phyloP scores from a whole-genome alignment of 306 rosid species.

The Neltuma alba region DNA sequence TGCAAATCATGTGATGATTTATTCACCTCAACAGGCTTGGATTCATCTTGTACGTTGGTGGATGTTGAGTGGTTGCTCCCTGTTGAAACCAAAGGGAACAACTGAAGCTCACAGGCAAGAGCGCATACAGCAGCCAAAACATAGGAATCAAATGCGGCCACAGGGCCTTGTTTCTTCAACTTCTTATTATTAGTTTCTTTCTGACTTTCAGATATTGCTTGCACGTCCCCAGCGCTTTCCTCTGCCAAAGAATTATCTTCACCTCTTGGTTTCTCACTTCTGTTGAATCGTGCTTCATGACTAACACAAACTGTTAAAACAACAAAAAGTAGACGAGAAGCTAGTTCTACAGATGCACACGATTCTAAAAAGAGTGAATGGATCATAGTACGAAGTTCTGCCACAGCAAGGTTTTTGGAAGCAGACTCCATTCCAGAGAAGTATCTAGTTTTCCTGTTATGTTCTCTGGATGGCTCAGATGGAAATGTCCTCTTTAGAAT shows the following conservation, averaged over 20 bases:
- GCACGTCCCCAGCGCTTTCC: conserved; percentile 59
- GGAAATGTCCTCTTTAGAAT: conserved; percentile 95
- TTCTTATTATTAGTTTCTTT: conserved; percentile 58
- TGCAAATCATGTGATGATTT: conserved; percentile 63
- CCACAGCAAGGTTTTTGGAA: conserved; percentile 93
- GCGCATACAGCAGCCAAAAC: conserved; percentile 98
- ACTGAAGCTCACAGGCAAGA: conserved; percentile 92
- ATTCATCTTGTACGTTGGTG: conserved; percentile 46
- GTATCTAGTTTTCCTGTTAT: conserved; percentile 75
- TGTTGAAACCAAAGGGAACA: conserved; percentile 74
- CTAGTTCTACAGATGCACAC: conserved; percentile 91
- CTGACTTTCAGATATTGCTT: conserved; percentile 53
- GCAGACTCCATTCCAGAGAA: conserved; percentile 72
- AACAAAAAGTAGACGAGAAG: conserved; percentile 92
- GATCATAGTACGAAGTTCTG: conserved; percentile 98
- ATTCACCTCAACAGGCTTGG: conserved; percentile 60
- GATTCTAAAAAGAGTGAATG: conserved; percentile 97
- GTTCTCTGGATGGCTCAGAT: conserved; percentile 65
- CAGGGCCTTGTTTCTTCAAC: conserved; percentile 83
- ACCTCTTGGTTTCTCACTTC: conserved; percentile 74
- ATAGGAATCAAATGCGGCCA: conserved; percentile 96
- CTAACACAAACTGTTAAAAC: conserved; percentile 95
- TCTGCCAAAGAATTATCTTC: conserved; percentile 58
- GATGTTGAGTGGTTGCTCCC: conserved; percentile 54
- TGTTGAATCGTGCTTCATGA: conserved; percentile 85